A percentile compares a stretch with the other conserved stretches of the same genome.
Evolutionary conservation across 73 alveolate species (phyloP).

Genomic region (Blepharisma japonicum): DNA sequence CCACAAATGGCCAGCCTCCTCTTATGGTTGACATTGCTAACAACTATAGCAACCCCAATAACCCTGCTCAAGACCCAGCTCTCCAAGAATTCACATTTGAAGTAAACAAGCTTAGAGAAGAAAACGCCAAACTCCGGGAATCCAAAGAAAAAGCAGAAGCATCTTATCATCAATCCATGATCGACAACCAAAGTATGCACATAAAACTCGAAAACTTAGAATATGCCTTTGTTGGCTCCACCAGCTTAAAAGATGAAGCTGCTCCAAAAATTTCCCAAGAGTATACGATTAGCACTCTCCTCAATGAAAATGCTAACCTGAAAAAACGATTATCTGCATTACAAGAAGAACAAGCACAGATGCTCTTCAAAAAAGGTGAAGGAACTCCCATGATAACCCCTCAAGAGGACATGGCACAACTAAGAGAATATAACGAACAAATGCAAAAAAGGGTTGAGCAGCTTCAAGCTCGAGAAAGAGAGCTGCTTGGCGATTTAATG

Average conservation of each 20-base stretch:
- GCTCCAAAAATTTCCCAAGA: slow-evolving; percentile 79
- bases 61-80: neutral
- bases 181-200: slow-evolving; percentile 89
- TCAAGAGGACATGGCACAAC: slow-evolving; percentile 40
- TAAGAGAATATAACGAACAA: neutral
- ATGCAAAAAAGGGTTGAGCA: slow-evolving; percentile 79
- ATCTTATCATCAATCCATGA: slow-evolving; percentile 84
- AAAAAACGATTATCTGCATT: slow-evolving; percentile 83
- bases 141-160: slow-evolving; percentile 85
- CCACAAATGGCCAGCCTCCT: slow-evolving; percentile 79
- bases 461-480: slow-evolving; percentile 93
- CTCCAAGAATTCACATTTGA: slow-evolving; percentile 79
- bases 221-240: slow-evolving; percentile 90
- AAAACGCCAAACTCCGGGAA: slow-evolving; percentile 86
- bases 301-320: slow-evolving; percentile 88
- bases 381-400: slow-evolving; percentile 51
- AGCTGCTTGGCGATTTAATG: slow-evolving; percentile 75
- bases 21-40: slow-evolving; percentile 55
- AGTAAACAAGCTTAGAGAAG: slow-evolving; percentile 77
- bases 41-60: neutral
- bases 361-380: slow-evolving; percentile 69
- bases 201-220: slow-evolving; percentile 83
- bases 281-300: slow-evolving; percentile 80
- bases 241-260: slow-evolving; percentile 78
- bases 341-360: slow-evolving; percentile 52